These are phyloP conservation scores for Zea mays DNA, from an alignment of 176 grass and related monocot species.

Conservation along the genomic window Zm-B73-REFERENCE-NAM-5.0 NC_050101.1:178366501-178367000, in stretches of 20 bases:
- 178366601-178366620: not conserved
- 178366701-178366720: not conserved
- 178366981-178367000: not conserved
- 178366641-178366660: not conserved
- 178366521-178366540: constrained; percentile 73
- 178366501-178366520: constrained; percentile 70
- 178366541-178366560: constrained; percentile 74
- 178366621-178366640: not conserved
- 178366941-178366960: constrained; percentile 10
- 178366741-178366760: constrained; percentile 53
- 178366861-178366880: constrained; percentile 29
- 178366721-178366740: constrained; percentile 7
- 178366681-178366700: not conserved
- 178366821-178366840: not conserved
- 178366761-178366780: constrained; percentile 30
- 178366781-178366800: not conserved
- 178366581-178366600: not conserved
- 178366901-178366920: not conserved
- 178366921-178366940: constrained; percentile 23
- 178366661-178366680: constrained; percentile 45
- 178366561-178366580: constrained; percentile 36
- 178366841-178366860: constrained; percentile 28
- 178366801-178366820: constrained; percentile 11
- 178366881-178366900: not conserved
- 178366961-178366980: not conserved